phyloP scores from a whole-genome alignment of 768 basidiomycete genomes.

The Gymnopilus dilepis region DNA sequence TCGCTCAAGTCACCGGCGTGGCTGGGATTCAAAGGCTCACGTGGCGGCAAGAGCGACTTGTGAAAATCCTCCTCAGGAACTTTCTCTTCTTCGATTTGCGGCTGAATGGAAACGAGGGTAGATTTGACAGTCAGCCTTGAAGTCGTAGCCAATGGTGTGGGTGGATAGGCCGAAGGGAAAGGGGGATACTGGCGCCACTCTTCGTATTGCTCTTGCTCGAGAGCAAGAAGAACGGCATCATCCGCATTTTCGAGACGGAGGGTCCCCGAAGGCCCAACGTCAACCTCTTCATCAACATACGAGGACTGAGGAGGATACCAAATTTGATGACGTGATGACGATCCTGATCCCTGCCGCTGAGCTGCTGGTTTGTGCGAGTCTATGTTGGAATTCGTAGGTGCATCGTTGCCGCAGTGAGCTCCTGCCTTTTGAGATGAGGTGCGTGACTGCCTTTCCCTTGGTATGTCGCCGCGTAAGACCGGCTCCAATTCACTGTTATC shows the following conservation, averaged over 20 bases:
- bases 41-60: constrained; percentile 69
- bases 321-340: constrained; percentile 44
- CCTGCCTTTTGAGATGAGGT: neutral
- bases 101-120: constrained; percentile 26
- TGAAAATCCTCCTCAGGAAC: constrained; percentile 68
- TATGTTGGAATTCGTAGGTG: neutral
- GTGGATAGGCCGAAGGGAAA: constrained; percentile 79
- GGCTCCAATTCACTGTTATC: constrained; percentile 12
- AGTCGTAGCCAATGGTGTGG: constrained; percentile 59
- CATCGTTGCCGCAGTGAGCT: neutral
- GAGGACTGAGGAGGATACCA: constrained; percentile 67
- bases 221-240: constrained; percentile 19
- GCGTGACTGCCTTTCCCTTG: neutral
- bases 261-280: constrained; percentile 28
- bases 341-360: neutral
- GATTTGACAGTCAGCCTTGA: constrained; percentile 35
- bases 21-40: constrained; percentile 64
- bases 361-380: neutral
- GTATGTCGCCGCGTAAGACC: constrained; percentile 13
- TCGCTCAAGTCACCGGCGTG: constrained; percentile 68
- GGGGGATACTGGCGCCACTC: constrained; percentile 79
- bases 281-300: constrained; percentile 38
- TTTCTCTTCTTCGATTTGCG: constrained; percentile 46
- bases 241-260: constrained; percentile 11
- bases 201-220: constrained; percentile 44